Evolutionary conservation across 1,139 yeast genomes (phyloP).

Genomic region (Hemisphaericaspora subhashii): DNA sequence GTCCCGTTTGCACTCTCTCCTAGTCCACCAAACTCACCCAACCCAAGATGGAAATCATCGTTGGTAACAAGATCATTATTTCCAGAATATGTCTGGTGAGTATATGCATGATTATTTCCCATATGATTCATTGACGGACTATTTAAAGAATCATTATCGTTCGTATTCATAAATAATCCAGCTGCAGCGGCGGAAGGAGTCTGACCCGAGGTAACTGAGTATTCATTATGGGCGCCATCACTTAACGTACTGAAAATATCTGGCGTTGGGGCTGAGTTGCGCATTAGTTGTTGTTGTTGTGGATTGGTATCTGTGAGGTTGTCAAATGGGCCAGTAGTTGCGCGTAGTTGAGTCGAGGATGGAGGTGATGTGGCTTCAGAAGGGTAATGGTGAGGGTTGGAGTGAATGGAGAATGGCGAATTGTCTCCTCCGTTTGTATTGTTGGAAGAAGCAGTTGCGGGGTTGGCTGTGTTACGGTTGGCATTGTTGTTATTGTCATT

Average conservation of each 20-base stretch:
- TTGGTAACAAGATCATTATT: constrained; percentile 1
- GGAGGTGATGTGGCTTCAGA: constrained; percentile 3
- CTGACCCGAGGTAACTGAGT: background rate
- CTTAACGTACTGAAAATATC: constrained; percentile 5
- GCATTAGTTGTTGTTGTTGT: constrained; percentile 2
- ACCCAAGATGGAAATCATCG: constrained; percentile 3
- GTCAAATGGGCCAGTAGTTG: background rate
- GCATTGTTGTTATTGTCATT: background rate
- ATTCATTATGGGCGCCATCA: constrained; percentile 1
- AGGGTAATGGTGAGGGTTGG: constrained; percentile 1
- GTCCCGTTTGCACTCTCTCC: background rate
- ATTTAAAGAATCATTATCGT: constrained; percentile 2
- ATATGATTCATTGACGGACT: constrained; percentile 2
- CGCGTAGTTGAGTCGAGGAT: background rate
- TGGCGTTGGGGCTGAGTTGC: constrained; percentile 5
- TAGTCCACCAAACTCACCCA: constrained; percentile 3
- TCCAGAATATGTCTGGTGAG: constrained; percentile 4
- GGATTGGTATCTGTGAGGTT: background rate
- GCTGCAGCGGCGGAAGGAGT: background rate
- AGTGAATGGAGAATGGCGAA: constrained; percentile 5
- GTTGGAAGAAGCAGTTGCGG: constrained; percentile 1
- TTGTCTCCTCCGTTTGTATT: constrained; percentile 1
- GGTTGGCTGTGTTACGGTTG: background rate
- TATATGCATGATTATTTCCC: constrained; percentile 2
- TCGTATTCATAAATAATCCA: background rate